Evolutionary conservation across 345 rosid genomes (phyloP).

Genomic region (Salix purpurea): DNA sequence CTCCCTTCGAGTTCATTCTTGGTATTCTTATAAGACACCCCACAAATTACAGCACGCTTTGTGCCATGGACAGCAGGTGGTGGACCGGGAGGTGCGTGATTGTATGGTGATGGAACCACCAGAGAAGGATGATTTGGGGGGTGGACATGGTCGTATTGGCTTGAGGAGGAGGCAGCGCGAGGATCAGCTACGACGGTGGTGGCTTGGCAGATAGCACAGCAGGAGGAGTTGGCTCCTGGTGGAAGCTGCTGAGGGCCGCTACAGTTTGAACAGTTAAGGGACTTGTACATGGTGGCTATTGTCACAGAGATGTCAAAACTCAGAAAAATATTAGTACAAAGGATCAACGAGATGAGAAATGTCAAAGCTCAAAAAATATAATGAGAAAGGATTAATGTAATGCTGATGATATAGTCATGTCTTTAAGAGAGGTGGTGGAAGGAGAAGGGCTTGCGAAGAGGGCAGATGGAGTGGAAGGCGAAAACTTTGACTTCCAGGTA

Average conservation of each 20-base stretch:
- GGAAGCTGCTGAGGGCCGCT: slow-evolving; percentile 62
- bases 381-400: too few species aligned
- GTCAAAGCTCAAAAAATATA: too few species aligned
- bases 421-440: too few species aligned
- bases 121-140: slow-evolving; percentile 14
- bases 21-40: slow-evolving; percentile 56
- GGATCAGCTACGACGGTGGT: slow-evolving; percentile 40
- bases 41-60: slow-evolving; percentile 83
- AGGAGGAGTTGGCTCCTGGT: slow-evolving; percentile 56
- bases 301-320: too few species aligned
- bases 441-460: too few species aligned
- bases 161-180: slow-evolving; percentile 11
- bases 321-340: too few species aligned
- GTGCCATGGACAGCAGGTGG: slow-evolving; percentile 51
- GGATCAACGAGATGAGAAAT: too few species aligned
- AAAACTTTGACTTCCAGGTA: too few species aligned
- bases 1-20: slow-evolving; percentile 70
- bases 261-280: slow-evolving; percentile 71
- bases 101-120: slow-evolving; percentile 34
- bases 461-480: too few species aligned
- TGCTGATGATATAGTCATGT: too few species aligned
- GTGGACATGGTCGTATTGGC: slow-evolving; percentile 7
- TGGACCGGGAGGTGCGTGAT: slow-evolving; percentile 50
- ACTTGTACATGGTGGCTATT: slow-evolving; percentile 31
- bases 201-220: slow-evolving; percentile 77